A percentile compares a stretch with the other conserved stretches of the same genome.
These are phyloP conservation scores for Neurospora sp. DNA, from an alignment of 495 filamentous ascomycete species.

Conservation along the genomic window DNA sequence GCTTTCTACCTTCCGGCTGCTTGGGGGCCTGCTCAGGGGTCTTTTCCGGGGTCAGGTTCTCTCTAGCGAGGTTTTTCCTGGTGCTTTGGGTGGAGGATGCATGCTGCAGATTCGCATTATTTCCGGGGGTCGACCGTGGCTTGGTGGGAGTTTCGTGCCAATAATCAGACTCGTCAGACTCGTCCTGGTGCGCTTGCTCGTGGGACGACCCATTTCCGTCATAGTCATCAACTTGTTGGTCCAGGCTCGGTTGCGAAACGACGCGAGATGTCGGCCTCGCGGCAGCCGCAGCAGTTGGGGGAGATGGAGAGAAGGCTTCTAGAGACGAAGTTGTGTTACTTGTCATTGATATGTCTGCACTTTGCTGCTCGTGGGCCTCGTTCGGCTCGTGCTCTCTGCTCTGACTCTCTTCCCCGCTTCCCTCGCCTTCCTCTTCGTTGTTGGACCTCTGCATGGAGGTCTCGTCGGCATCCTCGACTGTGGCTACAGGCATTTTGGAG, in stretches of 20 bases:
- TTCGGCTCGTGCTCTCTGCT: not conserved
- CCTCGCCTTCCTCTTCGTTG: not conserved
- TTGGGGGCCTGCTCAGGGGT: conserved; percentile 3
- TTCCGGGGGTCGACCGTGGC: conserved; percentile 9
- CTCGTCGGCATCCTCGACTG: conserved; percentile 9
- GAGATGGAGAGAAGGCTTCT: conserved; percentile 49
- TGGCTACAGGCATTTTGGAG: not conserved
- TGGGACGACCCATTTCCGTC: not conserved
- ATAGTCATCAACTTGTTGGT: conserved; percentile 5
- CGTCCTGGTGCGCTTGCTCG: conserved; percentile 1
- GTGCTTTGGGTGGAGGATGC: not conserved
- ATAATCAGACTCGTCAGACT: not conserved
- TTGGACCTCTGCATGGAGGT: conserved; percentile 1
- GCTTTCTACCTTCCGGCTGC: conserved; percentile 15
- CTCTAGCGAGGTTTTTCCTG: conserved; percentile 35
- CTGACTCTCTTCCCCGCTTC: not conserved
- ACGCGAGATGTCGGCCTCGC: conserved; percentile 46
- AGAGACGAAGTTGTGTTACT: conserved; percentile 41
- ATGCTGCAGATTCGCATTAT: conserved; percentile 7
- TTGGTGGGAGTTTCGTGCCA: conserved; percentile 1
- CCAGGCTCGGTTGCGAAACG: conserved; percentile 34
- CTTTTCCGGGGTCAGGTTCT: conserved; percentile 32
- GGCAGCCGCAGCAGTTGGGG: conserved; percentile 55
- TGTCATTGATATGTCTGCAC: conserved; percentile 28
- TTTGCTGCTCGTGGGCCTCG: conserved; percentile 15